These are phyloP conservation scores for Penicillium polonicum DNA, from an alignment of 2,329 filamentous ascomycete genomes.

Conservation along the genomic window DNA sequence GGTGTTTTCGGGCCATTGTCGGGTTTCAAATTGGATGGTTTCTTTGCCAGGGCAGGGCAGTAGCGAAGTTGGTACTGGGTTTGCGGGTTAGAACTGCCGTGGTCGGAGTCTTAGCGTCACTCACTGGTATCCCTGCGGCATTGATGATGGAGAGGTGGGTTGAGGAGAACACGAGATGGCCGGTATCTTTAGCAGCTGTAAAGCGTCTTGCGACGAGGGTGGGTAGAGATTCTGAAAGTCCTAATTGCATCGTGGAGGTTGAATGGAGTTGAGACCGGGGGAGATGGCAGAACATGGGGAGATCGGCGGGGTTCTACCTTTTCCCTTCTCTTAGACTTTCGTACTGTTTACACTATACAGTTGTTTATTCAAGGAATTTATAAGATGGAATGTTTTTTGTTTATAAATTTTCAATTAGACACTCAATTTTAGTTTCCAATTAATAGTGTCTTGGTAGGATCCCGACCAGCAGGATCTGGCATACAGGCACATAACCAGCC, in stretches of 20 bases:
- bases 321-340: neutral
- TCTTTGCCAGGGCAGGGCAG: conserved; percentile 49
- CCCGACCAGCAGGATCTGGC: conserved; percentile 11
- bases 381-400: neutral
- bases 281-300: conserved; percentile 9
- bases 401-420: neutral
- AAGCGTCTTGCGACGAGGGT: conserved; percentile 40
- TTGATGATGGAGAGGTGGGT: conserved; percentile 42
- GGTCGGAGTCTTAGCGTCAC: neutral
- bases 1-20: conserved; percentile 20
- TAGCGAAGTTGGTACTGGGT: conserved; percentile 49
- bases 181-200: conserved; percentile 36
- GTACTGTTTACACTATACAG: neutral
- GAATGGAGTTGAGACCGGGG: conserved; percentile 2
- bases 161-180: conserved; percentile 40
- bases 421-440: neutral
- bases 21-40: conserved; percentile 35
- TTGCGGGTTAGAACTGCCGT: neutral
- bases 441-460: neutral
- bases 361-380: neutral
- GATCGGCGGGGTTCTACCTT: neutral
- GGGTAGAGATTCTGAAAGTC: conserved; percentile 37
- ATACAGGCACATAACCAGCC: neutral
- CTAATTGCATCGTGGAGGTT: conserved; percentile 35
- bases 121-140: conserved; percentile 37